phyloP scores from a whole-genome alignment of 1,284 basidiomycete species.

The Gomphus bonarii region DNA sequence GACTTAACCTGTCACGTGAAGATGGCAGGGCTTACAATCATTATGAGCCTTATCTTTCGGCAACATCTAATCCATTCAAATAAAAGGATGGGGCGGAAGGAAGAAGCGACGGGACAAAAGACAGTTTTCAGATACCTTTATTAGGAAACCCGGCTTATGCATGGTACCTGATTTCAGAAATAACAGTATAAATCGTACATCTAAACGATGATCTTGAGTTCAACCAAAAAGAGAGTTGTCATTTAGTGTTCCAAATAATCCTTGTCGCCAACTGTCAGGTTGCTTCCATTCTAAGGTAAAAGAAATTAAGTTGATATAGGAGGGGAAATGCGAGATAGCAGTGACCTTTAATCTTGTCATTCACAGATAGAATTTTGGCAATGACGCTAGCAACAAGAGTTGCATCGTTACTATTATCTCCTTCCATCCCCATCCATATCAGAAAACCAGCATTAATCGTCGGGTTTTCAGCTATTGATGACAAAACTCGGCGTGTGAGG shows the following conservation, averaged over 20 bases:
- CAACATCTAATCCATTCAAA: conserved; percentile 39
- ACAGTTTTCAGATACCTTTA: conserved; percentile 41
- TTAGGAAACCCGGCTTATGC: not conserved
- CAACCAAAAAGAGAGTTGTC: conserved; percentile 63
- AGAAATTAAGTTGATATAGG: not conserved
- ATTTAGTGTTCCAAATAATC: conserved; percentile 62
- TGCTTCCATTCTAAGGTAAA: conserved; percentile 37
- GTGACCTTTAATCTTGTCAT: conserved; percentile 18
- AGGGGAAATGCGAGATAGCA: not conserved
- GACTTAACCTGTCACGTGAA: not conserved
- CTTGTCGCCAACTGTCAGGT: conserved; percentile 54
- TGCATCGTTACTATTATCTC: conserved; percentile 70
- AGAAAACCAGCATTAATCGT: conserved; percentile 43
- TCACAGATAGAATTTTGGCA: conserved; percentile 35
- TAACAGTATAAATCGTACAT: not conserved
- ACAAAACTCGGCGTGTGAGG: conserved; percentile 54
- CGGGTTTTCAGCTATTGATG: conserved; percentile 42
- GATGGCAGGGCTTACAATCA: conserved; percentile 22
- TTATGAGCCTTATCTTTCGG: conserved; percentile 47
- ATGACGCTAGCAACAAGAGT: conserved; percentile 46
- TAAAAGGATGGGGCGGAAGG: conserved; percentile 31
- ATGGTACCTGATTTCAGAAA: not conserved
- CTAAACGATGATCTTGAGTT: conserved; percentile 9
- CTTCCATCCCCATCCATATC: conserved; percentile 64
- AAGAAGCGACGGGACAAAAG: conserved; percentile 27